These are phyloP conservation scores for Aureobasidium mangrovei DNA, from an alignment of 2,329 filamentous ascomycete genomes.

Conservation along the genomic window DNA sequence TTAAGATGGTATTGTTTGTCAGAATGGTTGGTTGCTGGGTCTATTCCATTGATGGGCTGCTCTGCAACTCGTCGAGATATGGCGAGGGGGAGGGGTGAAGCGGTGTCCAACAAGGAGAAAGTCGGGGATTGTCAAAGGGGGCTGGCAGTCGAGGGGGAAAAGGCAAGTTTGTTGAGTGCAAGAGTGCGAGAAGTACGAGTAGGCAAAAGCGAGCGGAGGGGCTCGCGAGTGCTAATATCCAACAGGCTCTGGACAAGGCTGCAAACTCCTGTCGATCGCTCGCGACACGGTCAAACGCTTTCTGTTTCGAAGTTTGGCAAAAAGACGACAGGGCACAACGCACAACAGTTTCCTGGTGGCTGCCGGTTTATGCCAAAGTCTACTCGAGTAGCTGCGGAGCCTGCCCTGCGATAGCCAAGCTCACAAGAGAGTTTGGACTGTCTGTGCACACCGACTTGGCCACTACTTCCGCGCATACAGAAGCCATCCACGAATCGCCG, in stretches of 20 bases:
- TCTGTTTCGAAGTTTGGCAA: slow-evolving; percentile 1
- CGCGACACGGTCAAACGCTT: slow-evolving; percentile 3
- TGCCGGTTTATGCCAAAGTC: not conserved
- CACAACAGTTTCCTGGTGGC: slow-evolving; percentile 1
- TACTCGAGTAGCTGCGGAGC: no score
- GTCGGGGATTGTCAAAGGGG: no score
- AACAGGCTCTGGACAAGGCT: not conserved
- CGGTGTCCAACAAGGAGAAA: no score
- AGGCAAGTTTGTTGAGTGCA: no score
- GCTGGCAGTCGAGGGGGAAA: no score
- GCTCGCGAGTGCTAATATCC: not conserved
- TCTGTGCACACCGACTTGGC: slow-evolving; percentile 5
- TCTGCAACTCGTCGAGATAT: no score
- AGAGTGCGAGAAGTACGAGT: not conserved
- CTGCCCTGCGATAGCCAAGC: not conserved
- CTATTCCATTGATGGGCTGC: slow-evolving; percentile 2
- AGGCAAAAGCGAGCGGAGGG: not conserved
- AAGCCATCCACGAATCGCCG: no score
- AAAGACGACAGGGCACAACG: not conserved
- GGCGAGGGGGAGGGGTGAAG: no score
- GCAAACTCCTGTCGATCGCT: slow-evolving; percentile 5
- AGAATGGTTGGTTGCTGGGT: not conserved
- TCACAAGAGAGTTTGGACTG: not conserved
- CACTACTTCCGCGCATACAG: not conserved
- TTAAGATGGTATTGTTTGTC: not conserved